A percentile compares a stretch with the other conserved stretches of the same genome.
Conservation (phyloP, 495 filamentous ascomycete genomes). For the Arthonia radiata region DNA sequence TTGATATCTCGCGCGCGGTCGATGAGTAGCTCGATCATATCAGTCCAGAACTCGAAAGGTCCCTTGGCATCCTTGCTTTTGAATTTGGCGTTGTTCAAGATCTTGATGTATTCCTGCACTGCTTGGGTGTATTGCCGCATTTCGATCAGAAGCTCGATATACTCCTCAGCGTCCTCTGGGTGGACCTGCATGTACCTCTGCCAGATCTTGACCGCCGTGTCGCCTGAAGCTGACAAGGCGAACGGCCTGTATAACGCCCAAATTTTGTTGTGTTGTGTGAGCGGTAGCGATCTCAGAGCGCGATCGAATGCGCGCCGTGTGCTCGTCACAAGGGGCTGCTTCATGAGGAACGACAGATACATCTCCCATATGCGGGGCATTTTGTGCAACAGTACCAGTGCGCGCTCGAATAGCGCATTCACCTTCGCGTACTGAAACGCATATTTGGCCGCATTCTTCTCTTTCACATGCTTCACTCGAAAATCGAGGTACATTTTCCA, state of each 20-base stretch:
- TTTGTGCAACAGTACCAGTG: conserved; percentile 87
- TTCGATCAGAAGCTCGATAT: conserved; percentile 66
- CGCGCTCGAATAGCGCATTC: conserved; percentile 84
- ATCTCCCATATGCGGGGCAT: conserved; percentile 98
- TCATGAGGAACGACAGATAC: conserved; percentile 76
- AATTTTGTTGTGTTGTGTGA: conserved; percentile 92
- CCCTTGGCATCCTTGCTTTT: conserved; percentile 83
- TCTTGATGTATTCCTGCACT: conserved; percentile 76
- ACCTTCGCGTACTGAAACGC: conserved; percentile 72
- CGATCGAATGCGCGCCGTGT: conserved; percentile 85
- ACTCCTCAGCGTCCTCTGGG: conserved; percentile 87
- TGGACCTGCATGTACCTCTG: conserved; percentile 93
- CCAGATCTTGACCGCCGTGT: conserved; percentile 85
- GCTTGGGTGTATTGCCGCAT: conserved; percentile 76
- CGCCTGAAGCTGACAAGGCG: conserved; percentile 74
- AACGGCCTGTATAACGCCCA: conserved; percentile 86
- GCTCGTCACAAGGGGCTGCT: conserved; percentile 77
- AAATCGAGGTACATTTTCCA: conserved; percentile 97
- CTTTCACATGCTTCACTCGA: conserved; percentile 54
- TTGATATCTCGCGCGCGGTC: conserved; percentile 69
- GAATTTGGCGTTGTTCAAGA: conserved; percentile 80
- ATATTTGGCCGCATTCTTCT: conserved; percentile 63
- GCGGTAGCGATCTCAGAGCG: conserved; percentile 75
- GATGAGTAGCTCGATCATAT: conserved; percentile 94
- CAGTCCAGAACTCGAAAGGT: conserved; percentile 89